Base-by-base conservation (phyloP, 2,329 filamentous ascomycete genomes). In the Aureobasidium lini region DNA sequence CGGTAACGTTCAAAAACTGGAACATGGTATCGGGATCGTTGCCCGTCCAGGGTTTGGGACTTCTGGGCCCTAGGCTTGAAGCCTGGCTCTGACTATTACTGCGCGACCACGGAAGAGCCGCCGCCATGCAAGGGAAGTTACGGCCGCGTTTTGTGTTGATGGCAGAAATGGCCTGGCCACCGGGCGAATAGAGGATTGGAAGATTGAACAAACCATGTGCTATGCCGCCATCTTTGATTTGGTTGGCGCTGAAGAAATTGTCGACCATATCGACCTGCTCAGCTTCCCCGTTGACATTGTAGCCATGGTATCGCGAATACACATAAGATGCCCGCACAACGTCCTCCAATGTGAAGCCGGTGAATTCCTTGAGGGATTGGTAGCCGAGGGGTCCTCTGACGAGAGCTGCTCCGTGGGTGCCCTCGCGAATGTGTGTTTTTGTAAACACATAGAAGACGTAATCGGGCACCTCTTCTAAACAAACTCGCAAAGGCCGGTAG, bases 41-140 rank as follows among this genome's bases (percentile, higher is more conserved):
- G 13, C 36, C 18, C 6, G 52, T 46, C 52, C 52, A 56, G 8
- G 34, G 1, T 3, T 36, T 36, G 8, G 34, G 13, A 2, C 34
- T 13, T 36, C 8, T 36, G 8, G 34, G 4, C 34, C 13, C 13
- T 36, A 36, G 8, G 1, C 34, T 36, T 36, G 34, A 36, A 36
- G 1, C 2, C 34, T 36, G 8, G 8, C 13, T 36, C 34, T 36
- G 4, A 13, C 34, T 13, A 36, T 36, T 36, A 36, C 34, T 36
- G 11, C 10, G 10, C 16, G 47, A 50, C 29, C 31, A 43, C 15
- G 52, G 52, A 16, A 56, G 40, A 10, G 10, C 16, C 23, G 39
- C 40, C 10, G 16, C 34, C 52, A 56, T 56, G 29, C 52, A 56
- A 28, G 52, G 52, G 39, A 44, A 56, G 11, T 56, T 56, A 2